Evolutionary conservation across 2,329 filamentous ascomycete species (phyloP), one percentile per base, ranked within the genome.

Genomic region (Zymoseptoria tritici): DNA sequence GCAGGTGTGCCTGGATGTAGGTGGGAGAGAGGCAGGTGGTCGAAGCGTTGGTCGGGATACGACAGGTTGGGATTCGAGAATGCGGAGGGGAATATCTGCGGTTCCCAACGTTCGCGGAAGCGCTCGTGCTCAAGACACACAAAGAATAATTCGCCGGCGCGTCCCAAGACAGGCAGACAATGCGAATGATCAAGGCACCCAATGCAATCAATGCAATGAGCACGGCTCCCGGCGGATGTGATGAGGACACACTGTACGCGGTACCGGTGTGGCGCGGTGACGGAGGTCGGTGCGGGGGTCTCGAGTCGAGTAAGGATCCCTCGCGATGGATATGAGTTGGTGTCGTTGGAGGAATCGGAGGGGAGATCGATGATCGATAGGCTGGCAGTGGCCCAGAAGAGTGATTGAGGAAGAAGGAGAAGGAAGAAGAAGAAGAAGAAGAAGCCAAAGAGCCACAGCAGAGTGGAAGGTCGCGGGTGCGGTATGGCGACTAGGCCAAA

Each of bases 61-160:
- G 9, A 22, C 24, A 11, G 20, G 21, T 52, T 22, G 50, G 24
- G 50, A 22, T 22, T 52, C 50, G 50, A 46, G 36, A 46, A 46
- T 46, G 63, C 56, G 62, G 60, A 57, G 57, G 64, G 63, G 36
- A n/a, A 46, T 46, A n/a, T 46, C 36, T 46, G 36, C 36, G 36
- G 36, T 16, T 46, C 36, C 36, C 36, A 46, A 46, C 36, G 36
- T 16, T 46, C 36, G 13, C 11, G 36, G 36, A n/a, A 46, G 36
- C 36, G 36, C 36, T 46, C 36, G 36, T 46, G 36, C 36, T 46
- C 36, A 46, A 46, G 13, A 46, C 36, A 46, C 36, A 46, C 36
- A 46, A 46, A 46, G 36, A n/a, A 46, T 46, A n/a, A 46, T 46
- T 46, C 36, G 13, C 36, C 16, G 26, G 26, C 36, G 36, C 13